Conservation (phyloP, 2,329 filamentous ascomycete genomes). For the Penicillium hesseltinei region DNA sequence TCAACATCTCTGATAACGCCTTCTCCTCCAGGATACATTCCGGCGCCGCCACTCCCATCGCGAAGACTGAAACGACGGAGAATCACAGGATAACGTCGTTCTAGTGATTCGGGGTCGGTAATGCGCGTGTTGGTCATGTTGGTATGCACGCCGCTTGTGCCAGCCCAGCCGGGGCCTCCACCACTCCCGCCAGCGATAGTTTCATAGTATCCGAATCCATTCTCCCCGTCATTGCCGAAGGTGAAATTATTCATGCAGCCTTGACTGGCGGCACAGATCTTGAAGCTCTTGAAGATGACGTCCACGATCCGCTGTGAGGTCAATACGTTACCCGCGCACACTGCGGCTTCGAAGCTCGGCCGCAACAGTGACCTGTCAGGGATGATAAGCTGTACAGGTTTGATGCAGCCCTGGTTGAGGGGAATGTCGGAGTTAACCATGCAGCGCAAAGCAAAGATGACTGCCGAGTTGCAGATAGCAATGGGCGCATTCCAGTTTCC, state of each 20-base stretch:
- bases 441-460: conserved; percentile 74
- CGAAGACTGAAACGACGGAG: conserved; percentile 67
- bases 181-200: conserved; percentile 76
- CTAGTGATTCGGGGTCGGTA: conserved; percentile 74
- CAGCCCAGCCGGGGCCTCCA: conserved; percentile 69
- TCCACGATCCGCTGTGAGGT: conserved; percentile 75
- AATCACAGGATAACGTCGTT: conserved; percentile 71
- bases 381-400: conserved; percentile 67
- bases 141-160: conserved; percentile 69
- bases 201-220: conserved; percentile 71
- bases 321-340: conserved; percentile 73
- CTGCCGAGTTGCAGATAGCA: conserved; percentile 72
- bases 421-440: conserved; percentile 76
- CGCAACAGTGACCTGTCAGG: conserved; percentile 69
- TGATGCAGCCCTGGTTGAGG: conserved; percentile 75
- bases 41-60: conserved; percentile 60
- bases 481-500: conserved; percentile 72
- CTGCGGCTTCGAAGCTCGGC: conserved; percentile 68
- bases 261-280: conserved; percentile 69
- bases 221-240: conserved; percentile 13
- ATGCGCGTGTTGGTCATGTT: conserved; percentile 86
- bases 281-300: conserved; percentile 72
- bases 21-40: conserved; percentile 66
- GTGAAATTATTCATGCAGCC: conserved; percentile 62
- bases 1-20: conserved; percentile 77